Conservation (phyloP, 2,329 filamentous ascomycete species). For the Plectosphaerella cucumerina region DNA sequence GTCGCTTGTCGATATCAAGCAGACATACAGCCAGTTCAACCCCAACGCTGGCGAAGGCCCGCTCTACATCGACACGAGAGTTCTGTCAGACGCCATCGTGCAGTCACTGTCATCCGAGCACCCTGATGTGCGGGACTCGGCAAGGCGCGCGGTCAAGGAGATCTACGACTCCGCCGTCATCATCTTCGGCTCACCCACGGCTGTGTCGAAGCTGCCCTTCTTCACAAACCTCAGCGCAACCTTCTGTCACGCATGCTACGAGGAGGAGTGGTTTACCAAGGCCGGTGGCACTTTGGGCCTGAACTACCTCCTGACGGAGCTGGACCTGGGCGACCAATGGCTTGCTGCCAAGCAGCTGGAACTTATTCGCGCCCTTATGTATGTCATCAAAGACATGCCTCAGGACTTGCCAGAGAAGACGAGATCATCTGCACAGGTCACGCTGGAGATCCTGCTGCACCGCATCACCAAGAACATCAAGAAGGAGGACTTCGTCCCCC, state of each 20-base stretch:
- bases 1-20: conserved; percentile 76
- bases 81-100: conserved; percentile 84
- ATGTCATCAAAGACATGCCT: conserved; percentile 98
- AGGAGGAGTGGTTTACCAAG: conserved; percentile 99
- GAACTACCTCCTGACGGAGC: conserved; percentile 76
- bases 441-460: conserved; percentile 73
- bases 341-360: conserved; percentile 78
- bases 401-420: conserved; percentile 89
- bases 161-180: conserved; percentile 72
- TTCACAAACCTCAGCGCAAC: conserved; percentile 78
- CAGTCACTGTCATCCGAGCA: conserved; percentile 88
- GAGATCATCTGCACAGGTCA: conserved; percentile 74
- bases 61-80: conserved; percentile 78
- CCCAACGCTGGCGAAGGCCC: conserved; percentile 83
- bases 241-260: conserved; percentile 93
- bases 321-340: conserved; percentile 83
- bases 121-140: conserved; percentile 73
- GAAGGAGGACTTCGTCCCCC: conserved; percentile 66
- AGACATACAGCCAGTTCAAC: conserved; percentile 74
- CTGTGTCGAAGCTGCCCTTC: conserved; percentile 74
- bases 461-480: conserved; percentile 75
- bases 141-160: conserved; percentile 71
- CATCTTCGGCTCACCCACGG: conserved; percentile 72
- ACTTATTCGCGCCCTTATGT: conserved; percentile 86
- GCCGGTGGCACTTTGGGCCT: conserved; percentile 90